Evolutionary conservation across 768 basidiomycete genomes (phyloP).

Genomic region (Hericium alpestre): DNA sequence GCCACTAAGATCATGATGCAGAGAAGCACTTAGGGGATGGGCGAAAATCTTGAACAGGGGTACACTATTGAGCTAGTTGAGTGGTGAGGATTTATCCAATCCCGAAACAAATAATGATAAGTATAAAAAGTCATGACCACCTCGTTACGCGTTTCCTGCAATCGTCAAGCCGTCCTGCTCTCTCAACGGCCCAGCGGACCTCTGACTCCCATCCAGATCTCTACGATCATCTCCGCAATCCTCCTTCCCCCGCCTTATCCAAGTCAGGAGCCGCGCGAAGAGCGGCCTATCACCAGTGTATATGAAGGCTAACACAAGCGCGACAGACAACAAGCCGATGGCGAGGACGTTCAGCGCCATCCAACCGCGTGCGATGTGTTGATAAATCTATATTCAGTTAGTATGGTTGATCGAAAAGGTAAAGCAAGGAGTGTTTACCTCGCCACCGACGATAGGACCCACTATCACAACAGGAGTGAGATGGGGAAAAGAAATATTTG

Average conservation of each 20-base stretch:
- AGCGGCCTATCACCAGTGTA: constrained; percentile 34
- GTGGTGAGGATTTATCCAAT: no score
- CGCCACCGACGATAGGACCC: constrained; percentile 62
- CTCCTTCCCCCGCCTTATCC: background rate
- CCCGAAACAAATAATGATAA: no score
- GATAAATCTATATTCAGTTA: constrained; percentile 39
- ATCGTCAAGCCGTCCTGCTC: no score
- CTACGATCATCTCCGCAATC: no score
- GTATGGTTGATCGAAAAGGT: background rate
- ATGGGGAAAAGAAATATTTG: background rate
- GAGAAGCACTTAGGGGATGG: no score
- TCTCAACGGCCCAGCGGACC: no score
- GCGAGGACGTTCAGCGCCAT: constrained; percentile 41
- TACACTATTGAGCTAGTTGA: no score
- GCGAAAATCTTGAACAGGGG: no score
- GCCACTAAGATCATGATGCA: no score
- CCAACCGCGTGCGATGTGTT: constrained; percentile 49
- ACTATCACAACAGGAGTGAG: constrained; percentile 27
- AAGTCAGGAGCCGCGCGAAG: background rate
- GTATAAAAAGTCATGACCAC: no score
- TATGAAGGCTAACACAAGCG: constrained; percentile 29
- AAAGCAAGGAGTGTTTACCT: constrained; percentile 27
- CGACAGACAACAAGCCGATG: constrained; percentile 29
- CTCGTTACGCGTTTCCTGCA: no score
- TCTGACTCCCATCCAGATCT: no score